Evolutionary conservation across 2,329 filamentous ascomycete genomes (phyloP).

Genomic region (Ampelomyces quisqualis): DNA sequence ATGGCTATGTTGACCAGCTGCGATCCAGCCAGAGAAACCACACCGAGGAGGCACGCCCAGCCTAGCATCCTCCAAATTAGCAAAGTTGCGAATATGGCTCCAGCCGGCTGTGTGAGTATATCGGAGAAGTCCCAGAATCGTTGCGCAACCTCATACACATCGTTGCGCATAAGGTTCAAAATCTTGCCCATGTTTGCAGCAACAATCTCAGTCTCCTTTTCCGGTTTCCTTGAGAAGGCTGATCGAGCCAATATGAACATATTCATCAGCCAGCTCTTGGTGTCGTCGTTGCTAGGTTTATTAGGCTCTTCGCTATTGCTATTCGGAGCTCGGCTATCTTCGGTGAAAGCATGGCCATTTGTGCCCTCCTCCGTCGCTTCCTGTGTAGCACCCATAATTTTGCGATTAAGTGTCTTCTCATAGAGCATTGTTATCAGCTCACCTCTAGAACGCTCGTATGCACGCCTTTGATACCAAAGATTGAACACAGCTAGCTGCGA

Average conservation of each 20-base stretch:
- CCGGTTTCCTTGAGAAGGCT: slow-evolving; percentile 21
- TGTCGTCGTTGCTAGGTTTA: slow-evolving; percentile 3
- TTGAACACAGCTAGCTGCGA: slow-evolving; percentile 68
- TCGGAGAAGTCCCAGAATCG: slow-evolving; percentile 83
- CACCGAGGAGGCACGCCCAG: slow-evolving; percentile 72
- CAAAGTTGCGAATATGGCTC: slow-evolving; percentile 70
- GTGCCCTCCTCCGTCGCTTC: slow-evolving; percentile 29
- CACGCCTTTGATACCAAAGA: slow-evolving; percentile 79
- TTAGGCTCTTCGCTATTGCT: slow-evolving; percentile 14
- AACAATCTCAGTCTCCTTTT: slow-evolving; percentile 46
- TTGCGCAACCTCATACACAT: slow-evolving; percentile 80
- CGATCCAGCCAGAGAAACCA: slow-evolving; percentile 67
- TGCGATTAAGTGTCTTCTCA: slow-evolving; percentile 71
- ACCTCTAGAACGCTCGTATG: slow-evolving; percentile 79
- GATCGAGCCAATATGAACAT: slow-evolving; percentile 14
- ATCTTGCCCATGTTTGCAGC: slow-evolving; percentile 87
- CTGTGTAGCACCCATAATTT: slow-evolving; percentile 48
- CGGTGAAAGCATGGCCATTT: slow-evolving; percentile 19
- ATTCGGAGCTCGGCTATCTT: slow-evolving; percentile 14
- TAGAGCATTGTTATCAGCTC: slow-evolving; percentile 85
- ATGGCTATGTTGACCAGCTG: slow-evolving; percentile 69
- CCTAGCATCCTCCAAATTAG: slow-evolving; percentile 79
- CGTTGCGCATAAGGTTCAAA: slow-evolving; percentile 78
- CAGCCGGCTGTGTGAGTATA: slow-evolving; percentile 74
- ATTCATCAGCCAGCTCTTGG: slow-evolving; percentile 9